phyloP scores from a whole-genome alignment of 108 stramenopile species.

The Pseudonitzschia delicatissima region DNA sequence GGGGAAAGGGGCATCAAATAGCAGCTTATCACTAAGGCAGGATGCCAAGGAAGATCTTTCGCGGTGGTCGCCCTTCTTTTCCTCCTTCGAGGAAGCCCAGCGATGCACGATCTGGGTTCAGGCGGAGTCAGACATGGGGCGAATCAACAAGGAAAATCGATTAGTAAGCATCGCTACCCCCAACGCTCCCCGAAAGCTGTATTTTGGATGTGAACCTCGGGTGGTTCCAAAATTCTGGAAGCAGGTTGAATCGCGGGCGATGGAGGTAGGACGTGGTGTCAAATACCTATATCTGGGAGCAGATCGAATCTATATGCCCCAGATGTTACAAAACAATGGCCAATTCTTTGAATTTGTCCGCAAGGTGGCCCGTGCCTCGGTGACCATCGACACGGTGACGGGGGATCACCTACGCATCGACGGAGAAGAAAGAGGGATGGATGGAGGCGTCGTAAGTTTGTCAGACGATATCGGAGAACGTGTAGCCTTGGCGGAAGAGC shows the following conservation, averaged over 20 bases:
- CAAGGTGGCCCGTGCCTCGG: slow-evolving; percentile 47
- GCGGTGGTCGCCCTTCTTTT: slow-evolving; percentile 54
- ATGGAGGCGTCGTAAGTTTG: slow-evolving; percentile 5
- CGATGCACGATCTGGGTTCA: slow-evolving; percentile 83
- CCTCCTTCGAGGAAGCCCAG: slow-evolving; percentile 65
- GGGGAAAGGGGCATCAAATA: neutral
- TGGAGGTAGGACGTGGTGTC: slow-evolving; percentile 64
- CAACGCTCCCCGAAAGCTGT: slow-evolving; percentile 56
- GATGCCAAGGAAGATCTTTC: slow-evolving; percentile 56
- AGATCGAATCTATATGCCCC: slow-evolving; percentile 61
- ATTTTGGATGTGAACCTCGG: slow-evolving; percentile 69
- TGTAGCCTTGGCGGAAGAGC: slow-evolving; percentile 62
- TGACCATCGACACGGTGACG: slow-evolving; percentile 66
- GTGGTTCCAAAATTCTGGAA: slow-evolving; percentile 55
- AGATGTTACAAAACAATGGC: slow-evolving; percentile 46
- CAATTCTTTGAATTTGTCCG: slow-evolving; percentile 74
- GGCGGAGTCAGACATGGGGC: slow-evolving; percentile 70
- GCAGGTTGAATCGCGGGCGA: slow-evolving; percentile 43
- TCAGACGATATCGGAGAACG: slow-evolving; percentile 36
- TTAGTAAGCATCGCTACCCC: slow-evolving; percentile 51
- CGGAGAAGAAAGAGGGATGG: slow-evolving; percentile 23
- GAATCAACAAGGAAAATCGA: slow-evolving; percentile 51
- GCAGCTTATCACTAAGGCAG: slow-evolving; percentile 4
- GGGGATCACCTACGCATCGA: slow-evolving; percentile 75
- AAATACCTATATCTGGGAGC: slow-evolving; percentile 70